A percentile compares a stretch with the other conserved stretches of the same genome.
Conservation (phyloP, 2,329 filamentous ascomycete genomes). For the Didymella arachidicola region DNA sequence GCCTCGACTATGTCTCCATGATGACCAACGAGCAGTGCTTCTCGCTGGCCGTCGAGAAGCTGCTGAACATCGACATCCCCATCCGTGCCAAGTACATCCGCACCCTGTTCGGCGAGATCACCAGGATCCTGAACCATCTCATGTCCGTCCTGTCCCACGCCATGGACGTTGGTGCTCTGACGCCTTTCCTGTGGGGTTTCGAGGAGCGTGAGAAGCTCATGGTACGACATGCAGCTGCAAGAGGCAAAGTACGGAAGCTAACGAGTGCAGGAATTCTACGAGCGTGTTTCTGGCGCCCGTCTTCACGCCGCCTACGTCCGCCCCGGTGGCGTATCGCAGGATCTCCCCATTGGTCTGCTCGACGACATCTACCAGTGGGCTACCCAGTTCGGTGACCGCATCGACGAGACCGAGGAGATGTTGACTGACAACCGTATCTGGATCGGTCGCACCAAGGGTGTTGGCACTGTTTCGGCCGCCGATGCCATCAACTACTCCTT, state of each 20-base stretch:
- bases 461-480: constrained; percentile 88
- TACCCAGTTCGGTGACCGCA: constrained; percentile 96
- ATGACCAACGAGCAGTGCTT: constrained; percentile 99
- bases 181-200: constrained; percentile 98
- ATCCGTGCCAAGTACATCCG: constrained; percentile 96
- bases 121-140: constrained; percentile 91
- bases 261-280: constrained; percentile 87
- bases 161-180: constrained; percentile 98
- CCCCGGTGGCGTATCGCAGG: constrained; percentile 94
- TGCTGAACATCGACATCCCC: constrained; percentile 95
- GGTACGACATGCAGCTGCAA: constrained; percentile 62
- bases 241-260: constrained; percentile 11
- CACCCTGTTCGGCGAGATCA: constrained; percentile 94
- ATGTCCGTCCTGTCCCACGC: constrained; percentile 98
- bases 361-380: constrained; percentile 99
- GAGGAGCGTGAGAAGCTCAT: constrained; percentile 99
- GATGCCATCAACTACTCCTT: constrained; percentile 98
- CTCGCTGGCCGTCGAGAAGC: constrained; percentile 93
- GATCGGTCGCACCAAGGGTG: constrained; percentile 89
- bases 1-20: constrained; percentile 99
- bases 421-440: constrained; percentile 99
- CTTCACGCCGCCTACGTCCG: constrained; percentile 97
- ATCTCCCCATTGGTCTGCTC: constrained; percentile 89
- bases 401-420: constrained; percentile 98
- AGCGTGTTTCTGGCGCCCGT: constrained; percentile 97